phyloP scores from a whole-genome alignment of 352 stramenopile genomes.

The Globisporangium splendens region DNA sequence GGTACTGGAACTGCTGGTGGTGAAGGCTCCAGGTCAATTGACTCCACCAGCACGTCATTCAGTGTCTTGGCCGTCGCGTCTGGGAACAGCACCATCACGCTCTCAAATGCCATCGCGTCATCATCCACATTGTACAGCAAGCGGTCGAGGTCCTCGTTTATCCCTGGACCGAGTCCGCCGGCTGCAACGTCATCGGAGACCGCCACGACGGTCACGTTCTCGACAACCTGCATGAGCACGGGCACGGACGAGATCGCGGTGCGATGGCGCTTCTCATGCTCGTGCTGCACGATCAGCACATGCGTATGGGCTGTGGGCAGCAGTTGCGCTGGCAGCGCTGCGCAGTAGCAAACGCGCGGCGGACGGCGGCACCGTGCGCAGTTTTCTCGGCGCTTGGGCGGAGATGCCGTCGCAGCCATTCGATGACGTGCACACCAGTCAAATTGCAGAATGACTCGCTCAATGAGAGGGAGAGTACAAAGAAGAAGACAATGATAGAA shows the following conservation, averaged over 20 bases:
- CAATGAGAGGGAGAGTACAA: too few relatives aligned
- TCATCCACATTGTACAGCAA: constrained; percentile 23
- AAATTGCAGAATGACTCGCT: constrained; percentile 1
- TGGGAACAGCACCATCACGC: constrained; percentile 40
- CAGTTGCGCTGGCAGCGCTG: constrained; percentile 23
- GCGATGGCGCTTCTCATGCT: constrained; percentile 48
- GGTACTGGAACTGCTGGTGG: neutral
- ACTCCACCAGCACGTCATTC: constrained; percentile 4
- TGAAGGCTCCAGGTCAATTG: neutral
- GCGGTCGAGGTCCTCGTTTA: constrained; percentile 23
- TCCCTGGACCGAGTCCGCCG: constrained; percentile 6
- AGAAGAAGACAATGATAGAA: too few relatives aligned
- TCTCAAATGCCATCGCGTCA: constrained; percentile 14
- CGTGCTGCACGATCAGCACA: constrained; percentile 64
- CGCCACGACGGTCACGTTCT: constrained; percentile 36
- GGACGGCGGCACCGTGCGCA: constrained; percentile 47
- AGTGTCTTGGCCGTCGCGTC: constrained; percentile 34
- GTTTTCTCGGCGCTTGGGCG: constrained; percentile 15
- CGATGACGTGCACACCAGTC: neutral
- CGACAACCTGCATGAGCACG: constrained; percentile 49
- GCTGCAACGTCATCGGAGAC: constrained; percentile 25
- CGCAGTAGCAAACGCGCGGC: constrained; percentile 57
- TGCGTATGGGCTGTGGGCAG: constrained; percentile 29
- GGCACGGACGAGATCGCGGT: constrained; percentile 66
- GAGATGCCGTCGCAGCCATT: constrained; percentile 4